Base-by-base conservation (phyloP, 176 grass and related monocot species). In the Carex pumila region DNA sequence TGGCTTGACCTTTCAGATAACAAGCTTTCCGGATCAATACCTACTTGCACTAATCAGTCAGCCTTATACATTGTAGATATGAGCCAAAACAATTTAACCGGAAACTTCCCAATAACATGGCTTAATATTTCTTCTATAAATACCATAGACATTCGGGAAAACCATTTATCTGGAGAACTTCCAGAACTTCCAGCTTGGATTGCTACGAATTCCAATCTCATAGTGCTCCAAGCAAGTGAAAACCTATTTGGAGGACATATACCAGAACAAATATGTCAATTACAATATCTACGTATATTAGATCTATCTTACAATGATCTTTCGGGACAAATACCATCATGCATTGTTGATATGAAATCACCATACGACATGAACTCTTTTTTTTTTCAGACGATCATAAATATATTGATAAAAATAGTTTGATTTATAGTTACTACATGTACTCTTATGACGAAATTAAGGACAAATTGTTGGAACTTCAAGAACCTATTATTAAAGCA, bases 261-360 rank as follows among this genome's bases (percentile, higher is more conserved):
- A 41, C 5, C 80, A 9, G 2, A 32, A 43, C 18, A 49, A 11
- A 49, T 90, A 4, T 90, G 80, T 12, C 7, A 47, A 4, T 67
- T 90, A 1, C 4, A 45, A 0, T 57, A 10, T 19, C 57, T 80
- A 0, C 56, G 0, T 0, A 55, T 90, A 31, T 14, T 87, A 0
- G 88, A 90, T 12, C 9, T 86, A 0, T 87, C 85, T 80, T 84
- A 29, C 57, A 57, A 30, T 49, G 10, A 49, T 49, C 47, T 49
- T 49, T 49, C 47, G 0, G 47, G 90, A n/a, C 57, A 57, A 30
- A 21, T 91, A 65, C 89, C 64, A 45, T n/a, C 71, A 52, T 91
- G 89, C 56, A 63, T 91, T 32, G 81, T 37, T n/a, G 0, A 13
- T 14, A 73, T 91, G 19, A 8, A 31, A 47, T 49, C 47, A 10